Conservation (phyloP, 148 eudicot genomes). For the Heliamphora exappendiculata region DNA sequence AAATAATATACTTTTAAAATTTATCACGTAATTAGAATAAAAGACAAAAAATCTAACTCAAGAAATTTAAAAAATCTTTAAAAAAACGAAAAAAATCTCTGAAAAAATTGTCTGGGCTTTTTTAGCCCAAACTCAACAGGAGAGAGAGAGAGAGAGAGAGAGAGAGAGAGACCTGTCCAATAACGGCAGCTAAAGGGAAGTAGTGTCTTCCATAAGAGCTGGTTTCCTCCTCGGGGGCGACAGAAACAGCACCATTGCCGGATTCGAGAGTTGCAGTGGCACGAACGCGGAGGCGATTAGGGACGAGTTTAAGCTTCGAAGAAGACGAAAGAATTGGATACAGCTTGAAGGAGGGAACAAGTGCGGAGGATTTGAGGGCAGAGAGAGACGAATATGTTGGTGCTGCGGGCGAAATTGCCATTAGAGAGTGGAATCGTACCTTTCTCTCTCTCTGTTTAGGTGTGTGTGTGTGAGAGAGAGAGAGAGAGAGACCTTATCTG, state of each 20-base stretch:
- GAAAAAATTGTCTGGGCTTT: too few relatives aligned
- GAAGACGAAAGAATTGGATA: slow-evolving; percentile 16
- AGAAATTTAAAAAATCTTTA: too few relatives aligned
- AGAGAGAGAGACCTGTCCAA: slow-evolving; percentile 66
- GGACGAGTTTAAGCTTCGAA: slow-evolving; percentile 3
- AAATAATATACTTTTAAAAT: too few relatives aligned
- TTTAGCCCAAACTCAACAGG: too few relatives aligned
- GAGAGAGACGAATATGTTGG: slow-evolving; percentile 13
- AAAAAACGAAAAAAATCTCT: too few relatives aligned
- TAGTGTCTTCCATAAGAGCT: slow-evolving; percentile 26
- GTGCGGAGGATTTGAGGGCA: slow-evolving; percentile 12
- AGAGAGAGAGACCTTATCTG: not conserved
- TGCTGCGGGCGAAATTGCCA: slow-evolving; percentile 16
- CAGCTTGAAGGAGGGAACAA: slow-evolving; percentile 14
- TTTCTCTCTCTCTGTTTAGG: too few relatives aligned
- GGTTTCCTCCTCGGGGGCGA: slow-evolving; percentile 18
- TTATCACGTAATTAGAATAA: too few relatives aligned
- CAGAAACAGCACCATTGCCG: slow-evolving; percentile 56
- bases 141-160: not conserved
- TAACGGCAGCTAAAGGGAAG: slow-evolving; percentile 90
- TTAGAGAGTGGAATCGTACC: not conserved
- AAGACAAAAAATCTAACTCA: too few relatives aligned
- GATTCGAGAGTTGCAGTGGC: slow-evolving; percentile 63
- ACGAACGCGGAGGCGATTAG: slow-evolving; percentile 21
- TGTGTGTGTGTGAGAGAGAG: not conserved